These are phyloP conservation scores for Phialophora verrucosa DNA, from an alignment of 2,329 filamentous ascomycete genomes.

Conservation along the genomic window DNA sequence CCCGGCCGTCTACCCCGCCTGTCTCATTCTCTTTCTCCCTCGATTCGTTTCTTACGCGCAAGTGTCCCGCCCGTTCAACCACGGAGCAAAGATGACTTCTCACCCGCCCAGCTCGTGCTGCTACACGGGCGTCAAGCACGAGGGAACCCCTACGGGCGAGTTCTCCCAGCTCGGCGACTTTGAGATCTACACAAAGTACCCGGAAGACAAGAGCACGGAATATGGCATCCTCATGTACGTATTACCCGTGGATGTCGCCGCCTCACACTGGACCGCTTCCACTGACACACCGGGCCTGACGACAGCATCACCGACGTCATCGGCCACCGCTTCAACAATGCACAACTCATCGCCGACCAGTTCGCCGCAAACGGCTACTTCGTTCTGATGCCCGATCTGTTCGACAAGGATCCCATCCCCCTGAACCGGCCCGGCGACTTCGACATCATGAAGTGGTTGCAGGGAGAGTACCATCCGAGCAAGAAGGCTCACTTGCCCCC, in stretches of 20 bases:
- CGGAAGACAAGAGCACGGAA: conserved; percentile 58
- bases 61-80: not conserved
- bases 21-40: not conserved
- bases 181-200: conserved; percentile 62
- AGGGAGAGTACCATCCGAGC: conserved; percentile 39
- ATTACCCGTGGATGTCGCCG: not conserved
- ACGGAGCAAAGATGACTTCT: conserved; percentile 53
- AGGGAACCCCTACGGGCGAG: conserved; percentile 56
- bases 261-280: not conserved
- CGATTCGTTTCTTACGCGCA: not conserved
- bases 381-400: conserved; percentile 71
- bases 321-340: conserved; percentile 63
- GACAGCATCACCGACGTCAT: conserved; percentile 60
- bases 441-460: conserved; percentile 58
- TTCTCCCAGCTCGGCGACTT: conserved; percentile 55
- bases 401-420: conserved; percentile 65
- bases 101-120: conserved; percentile 52
- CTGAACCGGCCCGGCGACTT: conserved; percentile 60
- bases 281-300: not conserved
- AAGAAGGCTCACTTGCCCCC: conserved; percentile 48
- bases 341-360: conserved; percentile 73
- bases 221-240: conserved; percentile 60
- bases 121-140: conserved; percentile 53
- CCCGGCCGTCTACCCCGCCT: not conserved
- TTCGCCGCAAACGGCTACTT: conserved; percentile 76